Conservation (phyloP, 306 rosid species). For the Rubus parviflorus region DNA sequence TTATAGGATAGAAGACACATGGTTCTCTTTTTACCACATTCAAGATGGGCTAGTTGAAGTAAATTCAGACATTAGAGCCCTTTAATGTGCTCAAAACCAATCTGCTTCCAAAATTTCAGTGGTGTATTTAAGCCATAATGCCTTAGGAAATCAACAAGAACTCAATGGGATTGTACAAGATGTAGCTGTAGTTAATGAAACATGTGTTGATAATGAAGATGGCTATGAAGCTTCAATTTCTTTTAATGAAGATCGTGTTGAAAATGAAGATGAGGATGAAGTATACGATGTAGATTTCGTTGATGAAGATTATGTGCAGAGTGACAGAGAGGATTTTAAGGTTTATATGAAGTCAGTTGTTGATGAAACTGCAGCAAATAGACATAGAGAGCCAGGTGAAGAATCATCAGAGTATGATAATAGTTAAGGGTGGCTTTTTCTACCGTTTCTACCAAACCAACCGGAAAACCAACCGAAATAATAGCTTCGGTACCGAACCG, state of each 20-base stretch:
- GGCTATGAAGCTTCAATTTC: neutral
- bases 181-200: neutral
- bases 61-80: neutral
- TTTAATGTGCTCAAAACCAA: neutral
- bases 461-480: too few relatives aligned
- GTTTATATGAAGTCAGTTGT: neutral
- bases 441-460: too few relatives aligned
- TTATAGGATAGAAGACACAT: neutral
- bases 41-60: neutral
- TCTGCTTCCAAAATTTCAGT: neutral
- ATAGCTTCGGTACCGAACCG: too few relatives aligned
- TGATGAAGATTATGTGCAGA: neutral
- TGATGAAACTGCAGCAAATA: too few relatives aligned
- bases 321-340: neutral
- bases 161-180: too few relatives aligned
- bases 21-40: neutral
- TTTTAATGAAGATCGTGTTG: too few relatives aligned
- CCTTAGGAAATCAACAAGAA: neutral
- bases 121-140: neutral
- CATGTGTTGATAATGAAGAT: neutral
- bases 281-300: neutral
- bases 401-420: neutral
- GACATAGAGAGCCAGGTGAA: neutral
- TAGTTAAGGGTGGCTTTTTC: too few relatives aligned
- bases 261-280: neutral